Conservation (phyloP, 202 grass and related monocot genomes). For the Setaria italica region DNA sequence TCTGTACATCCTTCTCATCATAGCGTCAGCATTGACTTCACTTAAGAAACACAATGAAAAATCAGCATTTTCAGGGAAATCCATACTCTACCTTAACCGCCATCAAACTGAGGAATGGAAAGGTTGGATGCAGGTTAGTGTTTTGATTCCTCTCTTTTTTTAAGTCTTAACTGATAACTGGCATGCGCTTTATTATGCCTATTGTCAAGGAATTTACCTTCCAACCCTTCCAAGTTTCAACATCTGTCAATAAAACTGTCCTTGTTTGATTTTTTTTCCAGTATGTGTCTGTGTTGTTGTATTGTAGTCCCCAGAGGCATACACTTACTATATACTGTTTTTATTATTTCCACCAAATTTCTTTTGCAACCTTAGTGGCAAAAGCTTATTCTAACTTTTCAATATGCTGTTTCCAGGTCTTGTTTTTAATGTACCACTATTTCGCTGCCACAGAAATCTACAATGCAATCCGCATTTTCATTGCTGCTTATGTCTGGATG, state of each 20-base stretch:
- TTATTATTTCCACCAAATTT: neutral
- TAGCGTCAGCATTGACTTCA: constrained; percentile 80
- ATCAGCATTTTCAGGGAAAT: constrained; percentile 89
- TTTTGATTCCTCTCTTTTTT: constrained; percentile 49
- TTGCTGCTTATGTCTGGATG: constrained; percentile 98
- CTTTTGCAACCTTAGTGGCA: constrained; percentile 1
- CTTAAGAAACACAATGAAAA: constrained; percentile 91
- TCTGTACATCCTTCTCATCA: constrained; percentile 91
- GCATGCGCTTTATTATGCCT: neutral
- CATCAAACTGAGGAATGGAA: constrained; percentile 99
- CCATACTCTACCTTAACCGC: constrained; percentile 86
- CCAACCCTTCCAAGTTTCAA: neutral
- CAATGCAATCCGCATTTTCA: constrained; percentile 96
- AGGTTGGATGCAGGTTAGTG: constrained; percentile 99
- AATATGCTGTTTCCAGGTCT: constrained; percentile 61
- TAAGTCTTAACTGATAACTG: neutral
- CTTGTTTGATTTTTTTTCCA: neutral
- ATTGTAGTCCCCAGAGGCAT: neutral
- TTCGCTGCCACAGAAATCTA: constrained; percentile 92
- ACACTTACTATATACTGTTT: neutral
- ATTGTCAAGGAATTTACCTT: neutral
- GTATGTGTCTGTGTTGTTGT: neutral
- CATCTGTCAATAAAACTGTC: neutral
- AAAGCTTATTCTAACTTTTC: constrained; percentile 23
- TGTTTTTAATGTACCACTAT: constrained; percentile 99